A percentile compares a stretch with the other conserved stretches of the same genome.
Evolutionary conservation across 2,329 filamentous ascomycete species (phyloP).

Genomic region (Huntiella abstrusa): DNA sequence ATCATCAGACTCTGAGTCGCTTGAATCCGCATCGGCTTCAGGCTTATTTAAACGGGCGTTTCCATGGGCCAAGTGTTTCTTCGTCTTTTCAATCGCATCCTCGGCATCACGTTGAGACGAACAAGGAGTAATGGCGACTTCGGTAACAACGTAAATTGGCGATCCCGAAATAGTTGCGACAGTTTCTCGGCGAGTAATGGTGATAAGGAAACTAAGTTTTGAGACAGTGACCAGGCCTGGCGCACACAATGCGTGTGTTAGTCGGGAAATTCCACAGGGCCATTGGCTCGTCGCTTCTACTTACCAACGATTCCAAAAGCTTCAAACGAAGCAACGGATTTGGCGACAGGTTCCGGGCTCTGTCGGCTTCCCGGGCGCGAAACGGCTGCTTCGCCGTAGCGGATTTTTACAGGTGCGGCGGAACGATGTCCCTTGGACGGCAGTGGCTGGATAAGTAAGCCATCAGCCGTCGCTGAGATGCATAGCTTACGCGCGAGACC

Average conservation of each 20-base stretch:
- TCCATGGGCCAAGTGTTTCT: constrained; percentile 16
- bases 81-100: constrained; percentile 47
- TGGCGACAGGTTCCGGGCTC: constrained; percentile 22
- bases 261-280: neutral
- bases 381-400: constrained; percentile 36
- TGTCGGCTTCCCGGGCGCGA: constrained; percentile 1
- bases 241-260: neutral
- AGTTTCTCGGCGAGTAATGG: constrained; percentile 70
- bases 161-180: constrained; percentile 72
- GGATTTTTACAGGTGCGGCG: constrained; percentile 43
- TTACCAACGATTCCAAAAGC: constrained; percentile 41
- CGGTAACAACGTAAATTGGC: constrained; percentile 71
- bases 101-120: constrained; percentile 57
- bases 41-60: neutral
- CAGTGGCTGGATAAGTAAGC: constrained; percentile 60
- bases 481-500: constrained; percentile 60
- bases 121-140: constrained; percentile 79
- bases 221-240: constrained; percentile 71
- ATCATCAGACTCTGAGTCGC: constrained; percentile 18
- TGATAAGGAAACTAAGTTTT: constrained; percentile 63
- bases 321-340: constrained; percentile 32
- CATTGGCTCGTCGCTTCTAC: constrained; percentile 11
- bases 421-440: constrained; percentile 38
- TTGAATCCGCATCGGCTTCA: constrained; percentile 11
- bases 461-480: constrained; percentile 65